These are phyloP conservation scores for Leccinum solheimii DNA, from an alignment of 1,284 basidiomycete species.

Conservation along the genomic window DNA sequence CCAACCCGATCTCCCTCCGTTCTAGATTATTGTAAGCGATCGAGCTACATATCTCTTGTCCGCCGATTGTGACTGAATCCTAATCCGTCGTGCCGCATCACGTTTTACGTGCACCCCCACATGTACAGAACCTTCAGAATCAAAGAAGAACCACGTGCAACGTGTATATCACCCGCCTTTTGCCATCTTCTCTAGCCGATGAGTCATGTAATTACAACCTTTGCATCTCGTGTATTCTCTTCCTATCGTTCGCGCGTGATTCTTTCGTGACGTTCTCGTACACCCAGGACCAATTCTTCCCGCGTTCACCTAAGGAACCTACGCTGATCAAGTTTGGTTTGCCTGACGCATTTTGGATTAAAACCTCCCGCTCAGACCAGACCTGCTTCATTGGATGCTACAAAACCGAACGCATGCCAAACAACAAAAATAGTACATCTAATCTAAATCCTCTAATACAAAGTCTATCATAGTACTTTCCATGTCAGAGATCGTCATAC, in stretches of 20 bases:
- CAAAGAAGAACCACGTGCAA: background rate
- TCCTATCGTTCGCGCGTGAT: background rate
- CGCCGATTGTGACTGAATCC: background rate
- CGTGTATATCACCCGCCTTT: background rate
- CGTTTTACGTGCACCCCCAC: background rate
- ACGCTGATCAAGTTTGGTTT: background rate
- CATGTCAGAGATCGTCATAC: constrained; percentile 18
- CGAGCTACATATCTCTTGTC: constrained; percentile 3
- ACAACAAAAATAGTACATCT: constrained; percentile 11
- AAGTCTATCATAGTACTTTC: constrained; percentile 4
- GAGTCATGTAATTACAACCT: background rate
- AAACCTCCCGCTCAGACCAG: background rate
- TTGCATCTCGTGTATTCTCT: background rate
- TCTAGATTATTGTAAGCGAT: constrained; percentile 31
- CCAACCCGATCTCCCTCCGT: constrained; percentile 11
- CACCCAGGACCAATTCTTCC: background rate
- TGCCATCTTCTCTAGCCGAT: background rate
- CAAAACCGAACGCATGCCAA: constrained; percentile 30
- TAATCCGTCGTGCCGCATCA: background rate
- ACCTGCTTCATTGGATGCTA: constrained; percentile 3
- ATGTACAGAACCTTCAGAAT: background rate
- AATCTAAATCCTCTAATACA: constrained; percentile 18
- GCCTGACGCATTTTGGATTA: background rate
- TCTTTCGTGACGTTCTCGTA: background rate
- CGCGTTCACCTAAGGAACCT: background rate